Base-by-base conservation (phyloP, 208 protist species). In the Naegleria gruberi region DNA sequence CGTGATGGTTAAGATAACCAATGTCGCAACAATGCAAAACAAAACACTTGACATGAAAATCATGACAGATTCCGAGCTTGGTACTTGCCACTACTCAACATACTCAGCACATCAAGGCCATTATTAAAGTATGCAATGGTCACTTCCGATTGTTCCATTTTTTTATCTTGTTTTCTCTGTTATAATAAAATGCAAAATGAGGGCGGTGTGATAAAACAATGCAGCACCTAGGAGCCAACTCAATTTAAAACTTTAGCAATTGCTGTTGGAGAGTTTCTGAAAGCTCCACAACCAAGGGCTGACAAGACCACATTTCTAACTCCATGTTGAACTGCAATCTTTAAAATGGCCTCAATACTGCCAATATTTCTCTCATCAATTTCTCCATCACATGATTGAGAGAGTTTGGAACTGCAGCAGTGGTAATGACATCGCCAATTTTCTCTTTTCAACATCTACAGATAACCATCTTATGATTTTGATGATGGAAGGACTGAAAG, bases 1-100 rank as follows among this genome's bases (percentile, higher is more conserved):
- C 92, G 92, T 40, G 94, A 92, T 1, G 96, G 90, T 93, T 93
- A 95, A 42, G 7, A 85, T 85, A 26, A 46, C 15, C 2, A 85
- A 8, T 19, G 82, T 85, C 26, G 82, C 37, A 46, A 85, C 47
- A 0, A 85, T 42, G 37, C 17, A 47, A 30, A 47, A 85, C 1
- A 46, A n/a, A 34, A 85, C 5, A 45, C 45, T n/a, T 2, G 41
- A 26, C 4, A 5, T 10, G n/a, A 30, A 46, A 34, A 85, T 85
- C 1, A 47, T 82, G 7, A 82, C 3, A 26, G n/a, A 26, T 42
- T 37, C 8, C 1, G 42, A 4, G 7, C 37, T 82, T 42, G 74
- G 74, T 42, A 42, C 37, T 42, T 43, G 37, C 1, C 4, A 8
- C 10, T 8, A 81, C 10, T n/a, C 3, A 81, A 26, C 19, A 81